Conservation (phyloP, 208 protist species). For the Wallacemonas sp. region DNA sequence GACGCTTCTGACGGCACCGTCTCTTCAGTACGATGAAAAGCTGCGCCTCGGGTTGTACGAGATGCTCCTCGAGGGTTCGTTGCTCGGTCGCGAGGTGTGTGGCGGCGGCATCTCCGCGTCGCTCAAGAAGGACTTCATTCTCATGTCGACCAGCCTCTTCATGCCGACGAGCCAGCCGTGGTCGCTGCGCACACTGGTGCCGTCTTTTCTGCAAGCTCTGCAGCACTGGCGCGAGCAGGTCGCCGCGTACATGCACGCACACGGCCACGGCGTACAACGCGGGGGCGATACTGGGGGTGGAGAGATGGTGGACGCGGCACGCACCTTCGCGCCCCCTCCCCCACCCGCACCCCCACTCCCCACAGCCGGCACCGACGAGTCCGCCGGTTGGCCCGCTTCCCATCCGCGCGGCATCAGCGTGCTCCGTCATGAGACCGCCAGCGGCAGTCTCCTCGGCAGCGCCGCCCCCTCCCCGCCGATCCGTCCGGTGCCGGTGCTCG, state of each 20-base stretch:
- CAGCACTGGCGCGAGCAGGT: conserved; percentile 66
- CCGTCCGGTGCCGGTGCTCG: conserved; percentile 39
- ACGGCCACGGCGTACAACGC: not conserved
- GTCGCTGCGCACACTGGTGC: conserved; percentile 52
- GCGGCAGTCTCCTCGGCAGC: not conserved
- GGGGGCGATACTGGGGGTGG: not conserved
- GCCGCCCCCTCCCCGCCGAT: not conserved
- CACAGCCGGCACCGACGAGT: too few species aligned
- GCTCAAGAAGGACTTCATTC: conserved; percentile 66
- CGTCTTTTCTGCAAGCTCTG: conserved; percentile 70
- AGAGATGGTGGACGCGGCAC: too few species aligned
- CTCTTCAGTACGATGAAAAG: conserved; percentile 8
- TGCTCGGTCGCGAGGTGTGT: conserved; percentile 71
- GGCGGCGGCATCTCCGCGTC: conserved; percentile 73
- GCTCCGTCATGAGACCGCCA: not conserved
- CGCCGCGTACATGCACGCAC: conserved; percentile 31
- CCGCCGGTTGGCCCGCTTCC: too few species aligned
- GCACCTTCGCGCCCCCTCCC: too few species aligned
- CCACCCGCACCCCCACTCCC: not conserved
- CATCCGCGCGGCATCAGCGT: conserved; percentile 8
- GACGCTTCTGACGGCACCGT: conserved; percentile 49
- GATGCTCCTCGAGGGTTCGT: conserved; percentile 67
- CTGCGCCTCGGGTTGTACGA: conserved; percentile 65
- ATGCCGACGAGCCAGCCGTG: conserved; percentile 71
- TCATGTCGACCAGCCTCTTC: conserved; percentile 76